phyloP scores from a whole-genome alignment of 257 asterid genomes.

The Nicotiana benthamiana region DNA sequence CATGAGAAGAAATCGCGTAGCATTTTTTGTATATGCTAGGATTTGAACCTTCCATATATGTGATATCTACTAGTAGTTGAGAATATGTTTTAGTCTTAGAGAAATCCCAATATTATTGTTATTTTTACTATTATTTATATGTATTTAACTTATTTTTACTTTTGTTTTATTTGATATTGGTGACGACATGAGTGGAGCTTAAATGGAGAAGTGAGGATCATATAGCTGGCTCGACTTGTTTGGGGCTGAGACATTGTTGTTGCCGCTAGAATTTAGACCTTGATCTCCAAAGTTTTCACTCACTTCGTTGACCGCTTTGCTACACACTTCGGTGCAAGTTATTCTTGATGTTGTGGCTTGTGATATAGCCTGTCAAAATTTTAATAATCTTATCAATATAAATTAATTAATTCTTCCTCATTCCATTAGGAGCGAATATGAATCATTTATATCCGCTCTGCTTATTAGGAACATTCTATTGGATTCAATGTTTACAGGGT shows the following conservation, averaged over 20 bases:
- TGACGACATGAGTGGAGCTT: too few relatives aligned
- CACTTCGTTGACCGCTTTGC: neutral
- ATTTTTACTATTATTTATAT: too few relatives aligned
- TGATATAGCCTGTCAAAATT: neutral
- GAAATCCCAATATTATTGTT: too few relatives aligned
- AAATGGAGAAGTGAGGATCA: too few relatives aligned
- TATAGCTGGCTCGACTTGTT: too few relatives aligned
- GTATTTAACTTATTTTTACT: too few relatives aligned
- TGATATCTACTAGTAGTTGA: too few relatives aligned
- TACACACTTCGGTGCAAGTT: neutral
- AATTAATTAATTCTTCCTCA: neutral
- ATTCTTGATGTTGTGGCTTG: neutral
- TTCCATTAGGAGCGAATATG: neutral
- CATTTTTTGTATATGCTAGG: neutral
- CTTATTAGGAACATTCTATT: too few relatives aligned
- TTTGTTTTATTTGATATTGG: too few relatives aligned
- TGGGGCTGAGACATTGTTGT: too few relatives aligned
- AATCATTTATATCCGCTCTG: neutral
- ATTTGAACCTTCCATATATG: too few relatives aligned
- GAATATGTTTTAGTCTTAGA: too few relatives aligned
- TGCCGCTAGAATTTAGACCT: neutral
- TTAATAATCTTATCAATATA: neutral
- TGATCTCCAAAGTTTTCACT: neutral
- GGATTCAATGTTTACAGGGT: neutral
- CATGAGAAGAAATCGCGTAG: neutral